phyloP scores from a whole-genome alignment of 805 yeast genomes.

The Saccharomycopsis guyanensis region DNA sequence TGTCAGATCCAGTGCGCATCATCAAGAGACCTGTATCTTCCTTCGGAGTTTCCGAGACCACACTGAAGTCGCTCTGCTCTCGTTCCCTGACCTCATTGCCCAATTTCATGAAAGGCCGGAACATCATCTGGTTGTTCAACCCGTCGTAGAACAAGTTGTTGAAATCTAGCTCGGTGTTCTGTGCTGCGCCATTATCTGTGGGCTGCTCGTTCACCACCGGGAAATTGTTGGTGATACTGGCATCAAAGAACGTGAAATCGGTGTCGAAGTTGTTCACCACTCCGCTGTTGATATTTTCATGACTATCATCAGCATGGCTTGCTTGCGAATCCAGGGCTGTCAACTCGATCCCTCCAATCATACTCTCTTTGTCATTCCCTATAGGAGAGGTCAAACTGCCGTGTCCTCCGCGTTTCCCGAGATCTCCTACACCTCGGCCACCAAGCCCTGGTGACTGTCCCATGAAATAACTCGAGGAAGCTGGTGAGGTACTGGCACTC shows the following conservation, averaged over 20 bases:
- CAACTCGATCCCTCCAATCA: not conserved
- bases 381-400: not conserved
- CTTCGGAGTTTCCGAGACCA: not conserved
- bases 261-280: constrained; percentile 15
- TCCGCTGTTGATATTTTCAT: not conserved
- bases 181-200: not conserved
- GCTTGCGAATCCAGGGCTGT: not conserved
- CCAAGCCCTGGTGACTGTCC: not conserved
- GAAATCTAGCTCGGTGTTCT: constrained; percentile 6
- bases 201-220: not conserved
- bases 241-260: constrained; percentile 12
- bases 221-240: constrained; percentile 1
- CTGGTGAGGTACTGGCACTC: not conserved
- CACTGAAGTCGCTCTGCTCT: constrained; percentile 4
- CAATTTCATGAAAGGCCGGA: constrained; percentile 19
- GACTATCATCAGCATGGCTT: not conserved
- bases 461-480: too few relatives aligned
- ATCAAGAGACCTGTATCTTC: not conserved
- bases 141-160: constrained; percentile 21
- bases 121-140: constrained; percentile 17
- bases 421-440: too few relatives aligned
- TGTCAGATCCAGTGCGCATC: not conserved
- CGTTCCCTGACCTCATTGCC: constrained; percentile 2
- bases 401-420: not conserved
- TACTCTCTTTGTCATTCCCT: not conserved